Base-by-base conservation (phyloP, 345 rosid genomes). In the Brassica nigra region DNA sequence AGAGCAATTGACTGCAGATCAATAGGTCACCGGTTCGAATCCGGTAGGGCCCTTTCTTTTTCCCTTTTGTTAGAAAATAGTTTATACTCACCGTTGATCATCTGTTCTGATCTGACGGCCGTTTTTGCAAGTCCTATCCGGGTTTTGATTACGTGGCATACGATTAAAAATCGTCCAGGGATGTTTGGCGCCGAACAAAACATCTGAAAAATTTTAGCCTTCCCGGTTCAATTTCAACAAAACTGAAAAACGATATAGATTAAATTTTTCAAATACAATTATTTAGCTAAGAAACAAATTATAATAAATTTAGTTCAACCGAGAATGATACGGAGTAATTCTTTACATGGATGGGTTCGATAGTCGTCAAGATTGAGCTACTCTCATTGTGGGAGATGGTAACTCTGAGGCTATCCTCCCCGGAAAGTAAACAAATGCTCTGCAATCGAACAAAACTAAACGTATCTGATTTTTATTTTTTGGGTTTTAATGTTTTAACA, bases 1-100 rank as follows among this genome's bases (percentile, higher is more conserved):
- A 85, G 91, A 89, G 90, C 90, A 87, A 84, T 87, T 87, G 89
- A 85, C 88, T 89, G 86, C 87, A 86, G 90, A 84, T 87, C 88
- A 85, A 86, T 88, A 85, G 91, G 90, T 86, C 90, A 85, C 83
- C 74, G 86, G 86, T 81, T 83, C 78, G 81, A 83, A 78, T 70
- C 78, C 82, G 80, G 82, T 82, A 79, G 87, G 85, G 82, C 85
- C 83, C 79, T 63, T 16, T 7, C 2, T 20, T 34, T 58, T 20
- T 11, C 4, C 1, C 10, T 8, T 16, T 52, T 47, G 9, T 52
- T 52, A 54, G 4, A 49, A 12, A 12, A 12, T 2, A 14, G 2
- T 3, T 42, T 67, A 23, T 27, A 5, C 1, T 42, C 6, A 31
- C 23, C 71, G 55, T 66, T 12, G 33, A 39, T 47, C 15, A 47